Percentiles rank a stretch among this genome's conserved stretches.
phyloP scores from a whole-genome alignment of 305 asterid species.

The Solanum aculeatissimum region DNA sequence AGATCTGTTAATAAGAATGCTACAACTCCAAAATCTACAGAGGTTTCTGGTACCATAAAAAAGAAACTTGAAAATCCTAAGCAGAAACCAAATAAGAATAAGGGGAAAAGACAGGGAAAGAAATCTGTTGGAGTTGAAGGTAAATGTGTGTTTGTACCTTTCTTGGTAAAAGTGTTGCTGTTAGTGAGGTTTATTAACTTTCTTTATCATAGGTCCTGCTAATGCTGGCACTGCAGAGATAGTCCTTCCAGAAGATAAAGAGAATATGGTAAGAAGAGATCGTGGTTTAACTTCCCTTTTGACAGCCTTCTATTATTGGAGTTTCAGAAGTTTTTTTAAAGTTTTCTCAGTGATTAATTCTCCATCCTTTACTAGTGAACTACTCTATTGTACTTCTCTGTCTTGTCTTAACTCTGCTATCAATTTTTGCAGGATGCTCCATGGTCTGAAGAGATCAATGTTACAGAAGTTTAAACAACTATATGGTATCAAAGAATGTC shows the following conservation, averaged over 20 bases:
- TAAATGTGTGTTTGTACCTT: constrained; percentile 1
- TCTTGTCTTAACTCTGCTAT: background rate
- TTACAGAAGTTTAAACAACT: constrained; percentile 16
- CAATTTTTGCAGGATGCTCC: constrained; percentile 19
- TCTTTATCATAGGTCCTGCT: constrained; percentile 24
- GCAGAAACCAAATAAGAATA: constrained; percentile 2
- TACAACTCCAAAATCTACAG: constrained; percentile 29
- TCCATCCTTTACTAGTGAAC: background rate
- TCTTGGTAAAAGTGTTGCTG: background rate
- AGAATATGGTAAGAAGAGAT: constrained; percentile 45
- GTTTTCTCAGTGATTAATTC: background rate
- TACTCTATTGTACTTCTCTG: background rate
- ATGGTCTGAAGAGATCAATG: constrained; percentile 19
- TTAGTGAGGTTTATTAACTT: background rate
- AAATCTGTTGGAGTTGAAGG: constrained; percentile 39
- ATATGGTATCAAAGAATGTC: background rate
- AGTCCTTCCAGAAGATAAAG: constrained; percentile 60
- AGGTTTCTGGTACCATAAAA: constrained; percentile 17
- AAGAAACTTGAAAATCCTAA: constrained; percentile 6
- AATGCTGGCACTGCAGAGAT: constrained; percentile 27
- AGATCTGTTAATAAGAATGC: constrained; percentile 29
- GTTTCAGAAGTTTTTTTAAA: background rate
- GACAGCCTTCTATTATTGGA: background rate
- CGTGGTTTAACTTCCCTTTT: background rate
- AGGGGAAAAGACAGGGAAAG: constrained; percentile 46